Evolutionary conservation across 2,329 filamentous ascomycete genomes (phyloP), one percentile per base, ranked within the genome.

Genomic region (Trichoderma endophyticum): DNA sequence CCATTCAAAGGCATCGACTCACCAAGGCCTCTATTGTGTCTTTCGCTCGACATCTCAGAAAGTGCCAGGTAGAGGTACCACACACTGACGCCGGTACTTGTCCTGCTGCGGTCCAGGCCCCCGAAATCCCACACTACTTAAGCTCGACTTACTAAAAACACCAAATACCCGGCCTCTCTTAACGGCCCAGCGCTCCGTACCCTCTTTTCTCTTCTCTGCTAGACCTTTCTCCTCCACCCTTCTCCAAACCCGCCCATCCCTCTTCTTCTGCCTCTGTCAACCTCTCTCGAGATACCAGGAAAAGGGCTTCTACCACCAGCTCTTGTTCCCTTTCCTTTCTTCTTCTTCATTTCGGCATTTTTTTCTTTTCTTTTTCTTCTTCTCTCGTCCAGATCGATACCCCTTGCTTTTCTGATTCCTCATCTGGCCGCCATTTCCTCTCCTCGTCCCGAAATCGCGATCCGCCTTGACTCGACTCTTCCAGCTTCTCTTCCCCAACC

Each of bases 151-250:
- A 77, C 65, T 67, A 54, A 70, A 59, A 54, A 24, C 21, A 24
- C 48, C 48, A 77, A 71, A 76, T 75, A 75, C 76, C 77, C 77
- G 77, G 77, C 75, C 76, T 76, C 77, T 76, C 71, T 66, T 12
- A 43, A 39, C 61, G 30, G 63, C 48, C 48, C 48, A 24, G 48
- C 6, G 57, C 57, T 60, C 57, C 57, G 30, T 60, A 60, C 66
- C 54, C 34, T 70, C 66, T 34, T 39, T 63, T 43, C 59, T 26
- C 32, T 36, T 62, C 63, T 61, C 66, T 63, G 73, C 75, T 73
- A 73, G 73, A 73, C 70, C 70, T 71, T 71, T 67, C 66, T 68
- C 71, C 70, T 62, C 65, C 60, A 48, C 73, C 72, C 67, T 72
- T 60, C 21, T 56, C 65, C 36, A 66, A 60, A 28, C 72, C 73